Evolutionary conservation across 352 stramenopile genomes (phyloP).

Genomic region (Pythium volutum): DNA sequence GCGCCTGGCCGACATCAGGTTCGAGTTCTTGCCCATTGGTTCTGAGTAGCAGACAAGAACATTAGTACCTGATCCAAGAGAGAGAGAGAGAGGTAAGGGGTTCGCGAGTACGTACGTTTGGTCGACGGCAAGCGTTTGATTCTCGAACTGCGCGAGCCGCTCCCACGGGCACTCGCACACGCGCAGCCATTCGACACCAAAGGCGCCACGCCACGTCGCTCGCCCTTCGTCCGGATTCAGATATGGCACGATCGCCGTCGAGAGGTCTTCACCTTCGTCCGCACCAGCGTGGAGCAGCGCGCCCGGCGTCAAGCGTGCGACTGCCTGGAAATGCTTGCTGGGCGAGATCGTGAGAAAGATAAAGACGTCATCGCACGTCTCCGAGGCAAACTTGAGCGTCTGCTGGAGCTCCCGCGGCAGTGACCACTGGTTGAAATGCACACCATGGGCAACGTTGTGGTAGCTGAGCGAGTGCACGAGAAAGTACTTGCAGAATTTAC

Average conservation of each 20-base stretch:
- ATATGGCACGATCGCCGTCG: constrained; percentile 51
- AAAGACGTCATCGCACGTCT: constrained; percentile 81
- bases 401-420: constrained; percentile 48
- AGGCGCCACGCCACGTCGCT: constrained; percentile 50
- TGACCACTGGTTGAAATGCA: constrained; percentile 75
- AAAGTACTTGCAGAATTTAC: constrained; percentile 82
- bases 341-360: constrained; percentile 67
- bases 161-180: constrained; percentile 87
- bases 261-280: constrained; percentile 51
- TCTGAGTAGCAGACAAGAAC: constrained; percentile 26
- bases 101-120: constrained; percentile 41
- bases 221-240: constrained; percentile 37
- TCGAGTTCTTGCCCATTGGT: constrained; percentile 69
- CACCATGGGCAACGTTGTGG: constrained; percentile 74
- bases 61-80: neutral
- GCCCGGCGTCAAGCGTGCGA: constrained; percentile 44
- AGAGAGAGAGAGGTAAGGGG: neutral
- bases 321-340: constrained; percentile 79
- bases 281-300: constrained; percentile 35
- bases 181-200: constrained; percentile 81
- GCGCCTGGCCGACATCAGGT: constrained; percentile 55
- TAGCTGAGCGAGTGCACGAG: constrained; percentile 79
- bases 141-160: constrained; percentile 66
- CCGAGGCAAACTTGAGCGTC: constrained; percentile 62
- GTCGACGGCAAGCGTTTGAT: constrained; percentile 54